phyloP scores from a whole-genome alignment of 2,329 filamentous ascomycete genomes.

The Stylonectria norvegica region DNA sequence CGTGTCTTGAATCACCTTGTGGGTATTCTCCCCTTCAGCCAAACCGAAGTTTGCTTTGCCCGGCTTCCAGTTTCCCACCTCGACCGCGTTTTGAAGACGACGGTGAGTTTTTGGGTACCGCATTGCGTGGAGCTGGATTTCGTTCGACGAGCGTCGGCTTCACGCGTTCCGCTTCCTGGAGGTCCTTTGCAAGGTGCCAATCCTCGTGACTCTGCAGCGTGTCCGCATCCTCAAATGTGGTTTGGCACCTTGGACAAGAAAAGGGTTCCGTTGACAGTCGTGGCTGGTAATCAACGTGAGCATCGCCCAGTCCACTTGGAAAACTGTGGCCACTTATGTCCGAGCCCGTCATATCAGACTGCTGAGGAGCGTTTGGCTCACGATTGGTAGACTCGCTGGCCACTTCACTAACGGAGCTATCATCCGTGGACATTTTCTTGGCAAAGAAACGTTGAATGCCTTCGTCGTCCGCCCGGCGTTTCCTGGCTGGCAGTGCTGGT shows the following conservation, averaged over 20 bases:
- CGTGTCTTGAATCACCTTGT: background rate
- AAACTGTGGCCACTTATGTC: too few species aligned
- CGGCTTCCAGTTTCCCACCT: slow-evolving; percentile 47
- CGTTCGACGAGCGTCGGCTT: slow-evolving; percentile 42
- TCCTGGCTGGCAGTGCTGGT: slow-evolving; percentile 28
- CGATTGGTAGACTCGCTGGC: background rate
- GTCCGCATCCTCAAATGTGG: slow-evolving; percentile 54
- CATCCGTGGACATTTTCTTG: slow-evolving; percentile 35
- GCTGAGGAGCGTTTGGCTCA: background rate
- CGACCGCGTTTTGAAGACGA: slow-evolving; percentile 41
- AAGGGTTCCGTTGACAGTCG: slow-evolving; percentile 31
- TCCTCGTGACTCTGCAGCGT: slow-evolving; percentile 75
- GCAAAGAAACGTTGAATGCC: slow-evolving; percentile 59
- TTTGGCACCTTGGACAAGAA: slow-evolving; percentile 63
- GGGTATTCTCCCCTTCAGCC: slow-evolving; percentile 38
- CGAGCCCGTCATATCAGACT: too few species aligned
- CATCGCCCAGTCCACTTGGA: too few species aligned
- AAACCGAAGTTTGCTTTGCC: slow-evolving; percentile 60
- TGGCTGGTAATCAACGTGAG: slow-evolving; percentile 26
- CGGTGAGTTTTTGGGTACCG: slow-evolving; percentile 30
- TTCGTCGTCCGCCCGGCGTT: slow-evolving; percentile 39
- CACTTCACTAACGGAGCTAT: slow-evolving; percentile 19
- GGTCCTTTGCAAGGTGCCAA: slow-evolving; percentile 89
- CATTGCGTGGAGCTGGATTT: slow-evolving; percentile 30
- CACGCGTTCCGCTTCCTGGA: slow-evolving; percentile 64